Base-by-base conservation (phyloP, 495 filamentous ascomycete genomes). In the Talaromyces thailandensis region DNA sequence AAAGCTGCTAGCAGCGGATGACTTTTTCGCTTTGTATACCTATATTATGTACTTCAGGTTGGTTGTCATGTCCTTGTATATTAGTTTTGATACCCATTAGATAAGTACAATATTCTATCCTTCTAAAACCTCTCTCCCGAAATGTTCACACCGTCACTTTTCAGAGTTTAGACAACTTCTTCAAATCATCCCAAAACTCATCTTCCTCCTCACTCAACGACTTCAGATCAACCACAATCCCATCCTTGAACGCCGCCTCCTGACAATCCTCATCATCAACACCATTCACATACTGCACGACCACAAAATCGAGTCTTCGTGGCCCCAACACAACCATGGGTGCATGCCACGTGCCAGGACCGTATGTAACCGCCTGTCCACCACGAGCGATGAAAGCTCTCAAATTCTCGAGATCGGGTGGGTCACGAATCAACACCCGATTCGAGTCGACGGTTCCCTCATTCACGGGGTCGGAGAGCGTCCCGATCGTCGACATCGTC, bases 281-380 rank as follows among this genome's bases (percentile, higher is more conserved):
- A 4, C 90, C 92, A 74, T 95, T 98, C 16, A 86, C 87, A 76
- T 86, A 90, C 75, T 96, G 93, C 69, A 90, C 81, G 8, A 97
- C 92, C 25, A 96, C 84, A 75, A 98, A 98, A 67, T 88, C 87
- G 28, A 92, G 82, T 23, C 83, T 77, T 35, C 78, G 65, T 53
- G 75, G 68, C 1, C 93, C 94, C 23, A 97, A 68, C 52, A 91
- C 92, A 16, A 89, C 91, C 94, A 98, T 98, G 2, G 94, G 94
- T 65, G 93, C 92, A 81, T 98, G 94, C 93, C 95, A 98, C 50
- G 91, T 96, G 16, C 91, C 94, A 16, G 88, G 84, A 12, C 83
- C 89, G 74, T 98, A 98, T 16, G 92, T 96, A 21, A 98, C 89
- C 2, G 91, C 93, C 79, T 95, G 90, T 12, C 83, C 79, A 6